Percentiles rank a stretch among this genome's conserved stretches.
Conservation (phyloP, 2,329 filamentous ascomycete genomes). For the Purpureocillium takamizusanense region DNA sequence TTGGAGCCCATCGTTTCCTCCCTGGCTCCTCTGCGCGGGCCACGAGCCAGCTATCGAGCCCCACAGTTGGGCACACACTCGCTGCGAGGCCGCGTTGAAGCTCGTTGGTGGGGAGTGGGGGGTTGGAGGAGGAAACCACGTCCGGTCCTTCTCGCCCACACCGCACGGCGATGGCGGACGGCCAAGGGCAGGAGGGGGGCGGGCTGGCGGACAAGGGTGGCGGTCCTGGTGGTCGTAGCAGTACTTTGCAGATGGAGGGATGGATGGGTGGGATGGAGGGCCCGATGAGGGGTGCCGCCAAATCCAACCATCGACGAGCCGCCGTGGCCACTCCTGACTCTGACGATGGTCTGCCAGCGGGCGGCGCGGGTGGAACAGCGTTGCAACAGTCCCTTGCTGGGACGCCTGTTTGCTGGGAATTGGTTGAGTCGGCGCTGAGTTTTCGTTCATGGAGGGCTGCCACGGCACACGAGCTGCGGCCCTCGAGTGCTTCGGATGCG, state of each 20-base stretch:
- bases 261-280: too few species aligned
- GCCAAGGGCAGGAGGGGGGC: background rate
- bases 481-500: too few species aligned
- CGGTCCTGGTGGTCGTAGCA: too few species aligned
- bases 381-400: slow-evolving; percentile 1
- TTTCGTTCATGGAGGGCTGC: background rate
- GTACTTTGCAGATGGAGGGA: too few species aligned
- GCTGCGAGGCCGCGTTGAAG: background rate
- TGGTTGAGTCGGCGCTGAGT: background rate
- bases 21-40: background rate
- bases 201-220: background rate
- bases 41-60: slow-evolving; percentile 1
- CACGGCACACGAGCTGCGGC: too few species aligned
- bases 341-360: background rate
- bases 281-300: too few species aligned
- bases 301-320: too few species aligned
- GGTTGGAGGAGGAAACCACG: background rate
- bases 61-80: slow-evolving; percentile 3
- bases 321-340: background rate
- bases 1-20: background rate
- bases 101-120: slow-evolving; percentile 1
- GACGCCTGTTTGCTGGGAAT: slow-evolving; percentile 2
- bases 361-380: slow-evolving; percentile 6
- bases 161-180: background rate
- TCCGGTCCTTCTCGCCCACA: background rate